Percentiles rank a stretch among this genome's conserved stretches.
phyloP scores from a whole-genome alignment of 2,329 filamentous ascomycete genomes.

The Colletotrichum cuscutae region DNA sequence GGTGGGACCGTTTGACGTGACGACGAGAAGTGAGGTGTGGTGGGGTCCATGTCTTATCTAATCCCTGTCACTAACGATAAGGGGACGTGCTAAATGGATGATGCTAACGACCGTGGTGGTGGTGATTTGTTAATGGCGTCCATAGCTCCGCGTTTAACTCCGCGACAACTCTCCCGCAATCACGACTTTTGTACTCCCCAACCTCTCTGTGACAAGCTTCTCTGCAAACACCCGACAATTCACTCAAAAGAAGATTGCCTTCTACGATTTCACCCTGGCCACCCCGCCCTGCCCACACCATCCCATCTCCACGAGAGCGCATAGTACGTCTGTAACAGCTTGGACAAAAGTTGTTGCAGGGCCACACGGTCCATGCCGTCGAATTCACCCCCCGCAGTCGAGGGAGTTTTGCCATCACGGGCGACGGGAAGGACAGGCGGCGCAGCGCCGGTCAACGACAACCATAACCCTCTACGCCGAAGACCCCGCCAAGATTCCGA shows the following conservation, averaged over 20 bases:
- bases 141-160: constrained; percentile 35
- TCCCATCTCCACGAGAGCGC: constrained; percentile 9
- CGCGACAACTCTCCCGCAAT: constrained; percentile 26
- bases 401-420: constrained; percentile 36
- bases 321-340: constrained; percentile 32
- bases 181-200: background rate
- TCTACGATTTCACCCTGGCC: background rate
- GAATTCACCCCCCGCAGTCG: constrained; percentile 34
- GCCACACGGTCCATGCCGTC: constrained; percentile 36
- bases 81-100: constrained; percentile 31
- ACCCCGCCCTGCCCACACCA: background rate
- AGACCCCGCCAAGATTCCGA: constrained; percentile 50
- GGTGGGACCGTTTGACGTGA: too few species aligned
- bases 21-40: too few species aligned
- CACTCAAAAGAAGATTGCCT: background rate
- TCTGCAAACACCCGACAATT: constrained; percentile 10
- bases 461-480: constrained; percentile 48
- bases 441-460: constrained; percentile 35
- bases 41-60: constrained; percentile 23
- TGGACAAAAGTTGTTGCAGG: constrained; percentile 36
- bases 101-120: constrained; percentile 28
- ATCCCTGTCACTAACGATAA: constrained; percentile 17
- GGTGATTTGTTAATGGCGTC: constrained; percentile 26
- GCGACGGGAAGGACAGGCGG: constrained; percentile 33
- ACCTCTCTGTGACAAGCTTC: constrained; percentile 2